Base-by-base conservation (phyloP, 2,329 filamentous ascomycete species). In the Trichoderma polysporum region DNA sequence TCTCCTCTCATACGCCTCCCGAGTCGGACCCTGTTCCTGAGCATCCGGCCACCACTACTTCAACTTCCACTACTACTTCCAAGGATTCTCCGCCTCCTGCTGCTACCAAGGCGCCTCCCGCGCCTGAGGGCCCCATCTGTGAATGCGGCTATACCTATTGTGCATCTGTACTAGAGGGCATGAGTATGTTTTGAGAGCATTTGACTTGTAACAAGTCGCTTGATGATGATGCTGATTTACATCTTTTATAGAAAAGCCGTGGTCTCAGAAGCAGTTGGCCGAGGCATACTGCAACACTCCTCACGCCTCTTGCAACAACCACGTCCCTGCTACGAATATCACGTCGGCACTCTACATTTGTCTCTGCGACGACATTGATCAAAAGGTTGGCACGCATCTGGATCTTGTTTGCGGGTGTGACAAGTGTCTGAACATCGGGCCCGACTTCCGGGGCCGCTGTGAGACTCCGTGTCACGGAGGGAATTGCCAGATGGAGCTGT, bases 71-170 rank as follows among this genome's bases (percentile, higher is more conserved):
- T 31, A 47, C 57, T 4, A 65, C 60, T 2, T 57, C 62, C 33
- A 68, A 50, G 56, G 41, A 41, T 25, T 25, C 50, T 27, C 49
- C 39, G 25, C 66, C 70, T n/a, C 69, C 71, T 25, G 68, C 61
- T 29, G 66, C 70, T 1, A 68, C 70, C 15, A 70, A 68, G 2
- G 70, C 72, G 2, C 71, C 65, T 8, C 71, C 65, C 9, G 66
- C 61, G 4, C 73, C 73, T n/a, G 67, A 71, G 9, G 77, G 74
- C 2, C 70, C 79, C 17, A 76, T 76, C 61, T 81, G 79, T 69
- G 76, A 80, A 67, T 81, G 79, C 68, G 79, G 79, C 64, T 80
- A 80, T 63, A 81, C 79, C 3, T 81, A 81, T 66, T 81, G 79
- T 67, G 77, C 78, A 10, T 73, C 76, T 1, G 79, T 81, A 13